Evolutionary conservation across 345 rosid genomes (phyloP).

Genomic region (Rubroshorea leprosula): DNA sequence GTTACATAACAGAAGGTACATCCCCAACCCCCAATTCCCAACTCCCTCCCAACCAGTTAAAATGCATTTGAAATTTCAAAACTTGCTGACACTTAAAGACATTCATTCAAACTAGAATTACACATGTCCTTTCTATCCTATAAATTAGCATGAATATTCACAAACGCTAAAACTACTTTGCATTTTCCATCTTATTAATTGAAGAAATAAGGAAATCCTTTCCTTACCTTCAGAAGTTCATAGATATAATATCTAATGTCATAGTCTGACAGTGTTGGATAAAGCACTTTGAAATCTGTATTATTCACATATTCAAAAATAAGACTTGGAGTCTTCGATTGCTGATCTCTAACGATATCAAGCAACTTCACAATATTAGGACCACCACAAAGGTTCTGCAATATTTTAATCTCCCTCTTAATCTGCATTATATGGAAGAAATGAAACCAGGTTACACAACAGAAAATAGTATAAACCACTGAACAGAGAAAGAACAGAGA

Average conservation of each 20-base stretch:
- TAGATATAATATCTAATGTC: slow-evolving; percentile 85
- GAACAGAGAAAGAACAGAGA: neutral
- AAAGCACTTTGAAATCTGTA: slow-evolving; percentile 89
- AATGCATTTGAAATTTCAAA: neutral
- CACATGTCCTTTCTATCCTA: neutral
- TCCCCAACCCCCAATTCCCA: neutral
- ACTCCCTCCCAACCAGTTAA: neutral
- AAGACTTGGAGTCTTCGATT: slow-evolving; percentile 90
- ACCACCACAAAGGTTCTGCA: slow-evolving; percentile 97
- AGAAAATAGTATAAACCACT: too few relatives aligned
- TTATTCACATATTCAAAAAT: slow-evolving; percentile 92
- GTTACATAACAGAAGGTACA: too few relatives aligned
- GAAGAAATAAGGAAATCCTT: slow-evolving; percentile 12
- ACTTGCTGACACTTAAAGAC: neutral
- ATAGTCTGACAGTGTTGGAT: slow-evolving; percentile 80
- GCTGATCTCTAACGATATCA: slow-evolving; percentile 96
- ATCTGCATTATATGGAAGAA: slow-evolving; percentile 43
- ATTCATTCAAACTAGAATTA: neutral
- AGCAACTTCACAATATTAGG: slow-evolving; percentile 88
- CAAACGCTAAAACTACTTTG: too few relatives aligned
- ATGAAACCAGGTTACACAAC: neutral
- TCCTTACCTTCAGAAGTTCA: slow-evolving; percentile 77
- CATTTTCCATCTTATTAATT: neutral
- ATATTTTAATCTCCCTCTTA: slow-evolving; percentile 93
- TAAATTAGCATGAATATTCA: too few relatives aligned